Evolutionary conservation across 2,329 filamentous ascomycete genomes (phyloP).

Genomic region (Diaporthe vaccinii): DNA sequence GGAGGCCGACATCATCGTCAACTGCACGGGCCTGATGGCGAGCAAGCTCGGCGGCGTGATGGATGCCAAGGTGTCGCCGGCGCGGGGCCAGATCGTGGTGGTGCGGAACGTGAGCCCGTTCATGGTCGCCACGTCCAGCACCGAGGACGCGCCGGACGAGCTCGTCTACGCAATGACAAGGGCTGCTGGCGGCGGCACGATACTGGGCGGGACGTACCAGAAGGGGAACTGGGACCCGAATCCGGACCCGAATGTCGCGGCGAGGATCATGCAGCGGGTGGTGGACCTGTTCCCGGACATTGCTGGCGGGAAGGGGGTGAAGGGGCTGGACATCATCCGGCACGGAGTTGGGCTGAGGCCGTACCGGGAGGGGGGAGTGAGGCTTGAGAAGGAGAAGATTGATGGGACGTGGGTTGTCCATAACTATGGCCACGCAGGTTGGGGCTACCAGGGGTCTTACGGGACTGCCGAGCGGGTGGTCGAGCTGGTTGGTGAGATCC

Average conservation of each 20-base stretch:
- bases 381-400: slow-evolving; percentile 80
- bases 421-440: slow-evolving; percentile 84
- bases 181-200: slow-evolving; percentile 82
- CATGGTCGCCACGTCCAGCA: slow-evolving; percentile 80
- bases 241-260: slow-evolving; percentile 83
- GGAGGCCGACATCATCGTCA: slow-evolving; percentile 78
- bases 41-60: slow-evolving; percentile 84
- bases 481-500: slow-evolving; percentile 75
- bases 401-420: slow-evolving; percentile 79
- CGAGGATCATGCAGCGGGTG: slow-evolving; percentile 86
- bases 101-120: slow-evolving; percentile 82
- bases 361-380: slow-evolving; percentile 77
- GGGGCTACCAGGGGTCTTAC: slow-evolving; percentile 80
- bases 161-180: slow-evolving; percentile 86
- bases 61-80: slow-evolving; percentile 80
- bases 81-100: slow-evolving; percentile 85
- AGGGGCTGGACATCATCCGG: slow-evolving; percentile 80
- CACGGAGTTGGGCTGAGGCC: slow-evolving; percentile 88
- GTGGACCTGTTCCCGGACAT: slow-evolving; percentile 75
- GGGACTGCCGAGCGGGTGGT: slow-evolving; percentile 78
- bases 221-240: slow-evolving; percentile 83
- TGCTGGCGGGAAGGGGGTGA: slow-evolving; percentile 75
- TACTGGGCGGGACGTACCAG: slow-evolving; percentile 89
- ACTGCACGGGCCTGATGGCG: slow-evolving; percentile 86
- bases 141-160: slow-evolving; percentile 80